phyloP scores from a whole-genome alignment of 257 asterid species.

The Solanum virginianum region DNA sequence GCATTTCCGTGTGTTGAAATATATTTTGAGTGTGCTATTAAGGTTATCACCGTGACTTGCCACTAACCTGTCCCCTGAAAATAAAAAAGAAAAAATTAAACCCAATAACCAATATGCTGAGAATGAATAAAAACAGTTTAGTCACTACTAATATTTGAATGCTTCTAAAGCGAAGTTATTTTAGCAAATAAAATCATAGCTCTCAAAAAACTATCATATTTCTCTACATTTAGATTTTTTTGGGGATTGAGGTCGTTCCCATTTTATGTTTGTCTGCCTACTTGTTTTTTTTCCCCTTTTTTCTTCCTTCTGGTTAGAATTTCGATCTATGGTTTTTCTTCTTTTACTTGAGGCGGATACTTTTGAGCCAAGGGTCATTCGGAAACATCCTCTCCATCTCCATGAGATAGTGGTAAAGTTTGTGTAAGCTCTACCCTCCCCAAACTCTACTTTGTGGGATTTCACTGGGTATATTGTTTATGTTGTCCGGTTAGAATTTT shows the following conservation, averaged over 20 bases:
- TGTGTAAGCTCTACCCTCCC: no score
- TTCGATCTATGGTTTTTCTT: no score
- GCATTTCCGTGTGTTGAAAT: background rate
- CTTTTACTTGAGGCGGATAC: no score
- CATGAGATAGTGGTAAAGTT: no score
- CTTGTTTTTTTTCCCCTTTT: background rate
- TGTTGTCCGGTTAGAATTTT: background rate
- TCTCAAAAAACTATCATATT: background rate
- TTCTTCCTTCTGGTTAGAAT: background rate
- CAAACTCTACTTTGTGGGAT: no score
- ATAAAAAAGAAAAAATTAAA: no score
- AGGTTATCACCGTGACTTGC: background rate
- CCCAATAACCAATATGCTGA: background rate
- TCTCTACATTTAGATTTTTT: background rate
- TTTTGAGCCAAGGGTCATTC: no score
- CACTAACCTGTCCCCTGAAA: background rate
- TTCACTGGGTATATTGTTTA: no score
- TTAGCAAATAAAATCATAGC: background rate
- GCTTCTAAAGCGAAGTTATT: background rate
- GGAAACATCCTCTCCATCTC: no score
- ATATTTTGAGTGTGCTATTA: background rate
- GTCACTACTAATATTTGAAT: background rate
- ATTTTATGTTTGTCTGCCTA: background rate
- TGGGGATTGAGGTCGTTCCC: background rate
- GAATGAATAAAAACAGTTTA: no score